Evolutionary conservation across 106 monocot species (phyloP).

Genomic region (Chionographis japonica): DNA sequence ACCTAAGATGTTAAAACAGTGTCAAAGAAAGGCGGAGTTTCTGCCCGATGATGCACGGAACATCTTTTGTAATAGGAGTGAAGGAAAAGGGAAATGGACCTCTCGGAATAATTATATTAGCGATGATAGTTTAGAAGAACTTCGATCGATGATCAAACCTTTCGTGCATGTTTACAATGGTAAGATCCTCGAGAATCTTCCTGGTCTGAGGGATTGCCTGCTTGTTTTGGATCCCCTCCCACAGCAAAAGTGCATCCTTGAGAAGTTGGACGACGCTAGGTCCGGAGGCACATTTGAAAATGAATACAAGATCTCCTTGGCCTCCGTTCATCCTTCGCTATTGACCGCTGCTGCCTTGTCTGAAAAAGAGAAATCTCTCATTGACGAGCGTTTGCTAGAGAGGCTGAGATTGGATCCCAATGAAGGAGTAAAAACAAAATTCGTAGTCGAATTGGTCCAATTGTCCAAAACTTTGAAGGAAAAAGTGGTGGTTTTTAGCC

Average conservation of each 20-base stretch:
- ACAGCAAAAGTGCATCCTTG: conserved; percentile 34
- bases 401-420: conserved; percentile 24
- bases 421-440: conserved; percentile 72
- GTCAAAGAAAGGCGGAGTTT: conserved; percentile 4
- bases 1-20: conserved; percentile 4
- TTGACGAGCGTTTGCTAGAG: conserved; percentile 21
- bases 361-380: conserved; percentile 16
- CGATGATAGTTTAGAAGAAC: conserved; percentile 21
- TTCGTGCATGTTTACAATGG: conserved; percentile 79
- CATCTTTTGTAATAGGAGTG: conserved; percentile 17
- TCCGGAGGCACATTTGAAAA: conserved; percentile 10
- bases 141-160: conserved; percentile 32
- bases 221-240: conserved; percentile 47
- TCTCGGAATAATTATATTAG: conserved; percentile 19
- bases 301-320: conserved; percentile 38
- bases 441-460: conserved; percentile 58
- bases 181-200: conserved; percentile 39
- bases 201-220: conserved; percentile 50
- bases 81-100: conserved; percentile 33
- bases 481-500: conserved; percentile 71
- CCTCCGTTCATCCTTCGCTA: conserved; percentile 55
- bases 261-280: conserved; percentile 11
- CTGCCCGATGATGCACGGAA: background rate
- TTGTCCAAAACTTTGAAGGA: conserved; percentile 38
- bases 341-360: conserved; percentile 17